A percentile compares a stretch with the other conserved stretches of the same genome.
These are phyloP conservation scores for Collybiopsis confluens DNA, from an alignment of 768 basidiomycete species.

Conservation along the genomic window DNA sequence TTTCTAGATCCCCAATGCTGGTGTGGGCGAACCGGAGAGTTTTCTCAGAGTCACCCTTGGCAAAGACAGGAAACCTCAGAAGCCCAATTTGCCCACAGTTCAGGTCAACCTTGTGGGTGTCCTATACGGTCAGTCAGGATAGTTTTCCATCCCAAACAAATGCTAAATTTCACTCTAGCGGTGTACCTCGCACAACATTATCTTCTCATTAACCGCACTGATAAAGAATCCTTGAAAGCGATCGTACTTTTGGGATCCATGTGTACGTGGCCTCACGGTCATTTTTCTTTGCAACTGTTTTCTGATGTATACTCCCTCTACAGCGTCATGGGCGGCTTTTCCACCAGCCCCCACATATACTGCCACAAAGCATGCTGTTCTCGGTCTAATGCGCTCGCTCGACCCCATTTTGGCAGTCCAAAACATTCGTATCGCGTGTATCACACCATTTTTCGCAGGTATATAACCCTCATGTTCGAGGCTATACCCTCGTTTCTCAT, in stretches of 20 bases:
- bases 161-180: neutral
- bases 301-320: neutral
- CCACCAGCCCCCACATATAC: constrained; percentile 22
- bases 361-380: constrained; percentile 25
- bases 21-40: constrained; percentile 10
- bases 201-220: neutral
- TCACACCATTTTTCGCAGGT: constrained; percentile 28
- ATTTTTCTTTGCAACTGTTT: neutral
- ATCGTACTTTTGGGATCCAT: constrained; percentile 30
- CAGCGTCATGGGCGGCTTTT: constrained; percentile 24
- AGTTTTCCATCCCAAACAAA: neutral
- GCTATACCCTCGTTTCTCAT: neutral
- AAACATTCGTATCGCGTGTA: constrained; percentile 20
- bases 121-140: constrained; percentile 20
- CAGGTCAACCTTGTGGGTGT: constrained; percentile 25
- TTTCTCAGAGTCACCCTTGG: neutral
- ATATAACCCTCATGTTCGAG: neutral
- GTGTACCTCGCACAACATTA: constrained; percentile 9
- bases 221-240: constrained; percentile 15
- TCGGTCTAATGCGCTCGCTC: constrained; percentile 25
- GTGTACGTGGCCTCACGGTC: constrained; percentile 14
- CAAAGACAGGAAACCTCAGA: neutral
- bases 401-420: constrained; percentile 12
- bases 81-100: constrained; percentile 13
- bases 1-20: constrained; percentile 15